Percentiles rank a stretch among this genome's conserved stretches.
These are phyloP conservation scores for Aspergillus awamori DNA, from an alignment of 2,329 filamentous ascomycete species.

Conservation along the genomic window DNA sequence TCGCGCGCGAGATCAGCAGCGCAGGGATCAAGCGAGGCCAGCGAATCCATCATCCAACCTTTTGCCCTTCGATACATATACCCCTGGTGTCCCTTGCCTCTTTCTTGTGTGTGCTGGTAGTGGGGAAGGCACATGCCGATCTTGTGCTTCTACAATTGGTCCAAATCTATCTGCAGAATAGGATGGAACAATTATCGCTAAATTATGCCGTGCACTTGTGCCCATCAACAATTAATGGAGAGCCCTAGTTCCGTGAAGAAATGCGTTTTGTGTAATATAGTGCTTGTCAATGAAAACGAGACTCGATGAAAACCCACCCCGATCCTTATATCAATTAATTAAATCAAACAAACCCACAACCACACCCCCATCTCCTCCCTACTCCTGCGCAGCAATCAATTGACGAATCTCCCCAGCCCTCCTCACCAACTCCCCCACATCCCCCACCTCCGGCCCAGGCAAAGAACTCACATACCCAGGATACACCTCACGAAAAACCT, in stretches of 20 bases:
- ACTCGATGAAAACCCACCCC: neutral
- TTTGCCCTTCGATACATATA: constrained; percentile 29
- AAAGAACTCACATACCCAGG: constrained; percentile 8
- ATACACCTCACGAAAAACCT: neutral
- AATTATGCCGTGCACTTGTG: neutral
- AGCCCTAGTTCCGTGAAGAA: neutral
- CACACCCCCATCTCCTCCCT: too few relatives aligned
- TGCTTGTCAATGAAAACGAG: constrained; percentile 10
- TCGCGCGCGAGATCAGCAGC: neutral
- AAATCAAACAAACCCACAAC: neutral
- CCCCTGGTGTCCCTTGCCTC: constrained; percentile 22
- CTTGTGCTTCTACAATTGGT: constrained; percentile 1
- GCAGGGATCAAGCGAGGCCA: neutral
- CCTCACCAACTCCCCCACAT: neutral
- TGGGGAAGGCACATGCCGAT: constrained; percentile 5
- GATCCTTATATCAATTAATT: too few relatives aligned
- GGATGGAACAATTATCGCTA: constrained; percentile 21
- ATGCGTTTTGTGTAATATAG: constrained; percentile 11
- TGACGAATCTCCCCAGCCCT: neutral
- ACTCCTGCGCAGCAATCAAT: neutral
- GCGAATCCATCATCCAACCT: constrained; percentile 6
- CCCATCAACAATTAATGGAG: constrained; percentile 2
- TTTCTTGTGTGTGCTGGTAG: constrained; percentile 21
- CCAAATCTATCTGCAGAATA: constrained; percentile 37
- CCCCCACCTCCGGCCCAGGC: constrained; percentile 1